Conservation (phyloP, 192 early-diverging fungal species). For the Lobulomyces angularis region DNA sequence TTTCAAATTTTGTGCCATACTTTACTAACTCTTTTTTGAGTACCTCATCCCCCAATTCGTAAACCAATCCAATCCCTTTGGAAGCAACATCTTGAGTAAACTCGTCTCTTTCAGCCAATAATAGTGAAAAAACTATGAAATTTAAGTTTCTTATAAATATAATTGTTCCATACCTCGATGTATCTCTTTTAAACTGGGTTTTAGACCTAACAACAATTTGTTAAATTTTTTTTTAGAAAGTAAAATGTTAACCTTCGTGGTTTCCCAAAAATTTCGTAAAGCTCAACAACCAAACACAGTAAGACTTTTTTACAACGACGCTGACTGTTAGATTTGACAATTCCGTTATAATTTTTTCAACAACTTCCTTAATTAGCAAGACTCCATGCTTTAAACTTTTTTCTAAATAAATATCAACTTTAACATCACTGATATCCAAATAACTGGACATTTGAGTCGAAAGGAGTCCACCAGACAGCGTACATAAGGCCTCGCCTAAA, state of each 20-base stretch:
- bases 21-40: slow-evolving; percentile 55
- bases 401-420: slow-evolving; percentile 9
- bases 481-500: slow-evolving; percentile 64
- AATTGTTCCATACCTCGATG: slow-evolving; percentile 2
- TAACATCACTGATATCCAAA: slow-evolving; percentile 53
- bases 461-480: slow-evolving; percentile 49
- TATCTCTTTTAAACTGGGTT: no score
- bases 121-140: slow-evolving; percentile 46
- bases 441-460: slow-evolving; percentile 52
- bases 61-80: slow-evolving; percentile 73
- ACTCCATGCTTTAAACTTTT: background rate
- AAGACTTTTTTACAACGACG: slow-evolving; percentile 43
- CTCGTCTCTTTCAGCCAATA: slow-evolving; percentile 74
- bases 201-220: slow-evolving; percentile 33
- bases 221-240: background rate
- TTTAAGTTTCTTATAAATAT: slow-evolving; percentile 1
- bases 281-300: slow-evolving; percentile 67
- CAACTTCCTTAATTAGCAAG: no score
- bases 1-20: no score
- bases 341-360: no score
- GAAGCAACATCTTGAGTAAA: slow-evolving; percentile 77
- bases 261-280: slow-evolving; percentile 59
- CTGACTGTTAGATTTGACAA: no score
- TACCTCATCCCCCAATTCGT: slow-evolving; percentile 61
- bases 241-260: slow-evolving; percentile 11